Base-by-base conservation (phyloP, 2,329 filamentous ascomycete species). In the Botrytis paeoniae region DNA sequence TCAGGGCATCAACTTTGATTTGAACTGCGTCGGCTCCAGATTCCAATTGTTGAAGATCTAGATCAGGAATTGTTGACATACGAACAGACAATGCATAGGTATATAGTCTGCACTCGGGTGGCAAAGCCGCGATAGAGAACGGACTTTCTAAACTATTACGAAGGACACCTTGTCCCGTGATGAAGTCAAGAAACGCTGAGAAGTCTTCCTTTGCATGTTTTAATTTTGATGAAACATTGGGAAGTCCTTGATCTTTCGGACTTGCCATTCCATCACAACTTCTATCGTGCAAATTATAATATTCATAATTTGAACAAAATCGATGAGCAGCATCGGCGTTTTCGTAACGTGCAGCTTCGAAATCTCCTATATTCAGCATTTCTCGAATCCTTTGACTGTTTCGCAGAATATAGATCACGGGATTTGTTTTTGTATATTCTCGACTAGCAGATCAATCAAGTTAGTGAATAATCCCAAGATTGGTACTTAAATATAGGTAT, bases 401-500 rank as follows among this genome's bases (percentile, higher is more conserved):
- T 66, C 93, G 86, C 37, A 90, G 84, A 51, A 94, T 84, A 75
- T 93, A 90, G 35, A 95, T 87, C 25, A 95, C 89, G 0, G 92
- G 92, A 78, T 93, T 89, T 0, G 86, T 88, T 70, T 85, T 84
- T 6, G 88, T 86, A 77, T 91, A 92, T 16, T 89, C 86, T 72
- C 87, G 85, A 25, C 61, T 64, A 45, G 18, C 41, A 32, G 37
- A 32, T 45, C 18, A 29, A 32, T n/a, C 4, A 32, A 45, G n/a
- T 64, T n/a, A 64, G 61, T 43, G 37, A 43, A 62, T 14, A 14
- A n/a, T 62, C 10, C 14, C 35, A 41, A 8, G 22, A 29, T 18
- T 29, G n/a, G 3, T 9, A 18, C 14, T 57, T 9, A 3, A 57
- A 29, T 57, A 32, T 4, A 48, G 48, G 25, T 20, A 20, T 59